Percentiles rank a stretch among this genome's conserved stretches.
phyloP scores from a whole-genome alignment of 2,329 filamentous ascomycete species.

The Hypoxylon sp. region DNA sequence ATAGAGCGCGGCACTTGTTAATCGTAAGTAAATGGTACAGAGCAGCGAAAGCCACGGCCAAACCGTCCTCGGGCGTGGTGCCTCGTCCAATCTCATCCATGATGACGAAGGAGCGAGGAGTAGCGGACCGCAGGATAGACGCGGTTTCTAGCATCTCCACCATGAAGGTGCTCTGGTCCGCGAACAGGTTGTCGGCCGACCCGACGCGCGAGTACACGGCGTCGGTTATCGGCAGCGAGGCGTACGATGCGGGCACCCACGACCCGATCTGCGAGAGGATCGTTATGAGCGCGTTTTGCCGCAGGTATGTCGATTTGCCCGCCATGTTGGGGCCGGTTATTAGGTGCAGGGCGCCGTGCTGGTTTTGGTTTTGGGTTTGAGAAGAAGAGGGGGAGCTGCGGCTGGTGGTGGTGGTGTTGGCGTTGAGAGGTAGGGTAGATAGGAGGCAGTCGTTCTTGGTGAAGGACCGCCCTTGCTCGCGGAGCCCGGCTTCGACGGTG shows the following conservation, averaged over 20 bases:
- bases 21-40: slow-evolving; percentile 85
- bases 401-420: slow-evolving; percentile 60
- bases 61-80: slow-evolving; percentile 92
- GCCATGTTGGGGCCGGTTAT: slow-evolving; percentile 97
- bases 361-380: slow-evolving; percentile 77
- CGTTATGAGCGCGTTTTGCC: slow-evolving; percentile 94
- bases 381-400: slow-evolving; percentile 66
- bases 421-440: slow-evolving; percentile 59
- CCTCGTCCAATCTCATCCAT: slow-evolving; percentile 99
- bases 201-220: slow-evolving; percentile 95
- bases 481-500: slow-evolving; percentile 88
- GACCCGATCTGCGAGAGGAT: slow-evolving; percentile 93
- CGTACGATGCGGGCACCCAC: slow-evolving; percentile 91
- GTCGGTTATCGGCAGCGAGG: slow-evolving; percentile 92
- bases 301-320: slow-evolving; percentile 94
- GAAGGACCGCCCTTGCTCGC: slow-evolving; percentile 84
- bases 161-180: slow-evolving; percentile 98
- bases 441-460: slow-evolving; percentile 89
- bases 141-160: slow-evolving; percentile 99
- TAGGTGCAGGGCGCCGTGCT: slow-evolving; percentile 72
- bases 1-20: slow-evolving; percentile 85
- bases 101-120: slow-evolving; percentile 88
- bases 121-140: slow-evolving; percentile 88
- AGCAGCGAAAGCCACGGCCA: slow-evolving; percentile 90
- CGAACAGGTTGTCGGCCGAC: slow-evolving; percentile 94